These are phyloP conservation scores for Trichoderma koningii DNA, from an alignment of 2,329 filamentous ascomycete genomes.

Conservation along the genomic window DNA sequence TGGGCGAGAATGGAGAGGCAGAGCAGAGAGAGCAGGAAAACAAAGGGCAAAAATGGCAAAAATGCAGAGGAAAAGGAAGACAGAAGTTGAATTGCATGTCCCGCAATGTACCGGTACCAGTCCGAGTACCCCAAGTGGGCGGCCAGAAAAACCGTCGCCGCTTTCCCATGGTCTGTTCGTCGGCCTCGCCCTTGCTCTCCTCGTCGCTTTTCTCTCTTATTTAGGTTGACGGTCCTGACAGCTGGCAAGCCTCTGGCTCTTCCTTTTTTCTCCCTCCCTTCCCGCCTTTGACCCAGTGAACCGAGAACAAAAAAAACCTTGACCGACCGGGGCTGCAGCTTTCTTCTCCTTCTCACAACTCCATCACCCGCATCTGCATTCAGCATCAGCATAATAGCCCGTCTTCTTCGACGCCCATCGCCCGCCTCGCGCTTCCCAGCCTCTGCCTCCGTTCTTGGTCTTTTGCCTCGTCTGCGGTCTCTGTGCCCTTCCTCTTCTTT, in stretches of 20 bases:
- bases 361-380: slow-evolving; percentile 26
- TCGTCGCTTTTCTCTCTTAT: slow-evolving; percentile 15
- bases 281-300: slow-evolving; percentile 14
- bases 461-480: slow-evolving; percentile 14
- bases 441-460: slow-evolving; percentile 7
- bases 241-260: slow-evolving; percentile 20
- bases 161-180: slow-evolving; percentile 27
- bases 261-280: slow-evolving; percentile 16
- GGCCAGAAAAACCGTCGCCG: slow-evolving; percentile 26
- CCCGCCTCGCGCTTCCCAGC: slow-evolving; percentile 1
- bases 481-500: slow-evolving; percentile 12
- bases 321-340: slow-evolving; percentile 6
- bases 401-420: slow-evolving; percentile 15
- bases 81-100: background rate
- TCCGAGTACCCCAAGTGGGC: background rate
- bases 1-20: background rate
- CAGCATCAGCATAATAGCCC: slow-evolving; percentile 27
- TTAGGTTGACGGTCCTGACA: slow-evolving; percentile 28
- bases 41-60: background rate
- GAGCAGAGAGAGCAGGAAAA: slow-evolving; percentile 13
- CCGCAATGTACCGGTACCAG: too few relatives aligned
- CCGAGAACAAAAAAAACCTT: background rate
- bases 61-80: slow-evolving; percentile 5
- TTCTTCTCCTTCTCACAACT: slow-evolving; percentile 20
- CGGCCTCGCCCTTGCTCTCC: slow-evolving; percentile 27